phyloP scores from a whole-genome alignment of 2,329 filamentous ascomycete genomes.

The Xylaria sp. region DNA sequence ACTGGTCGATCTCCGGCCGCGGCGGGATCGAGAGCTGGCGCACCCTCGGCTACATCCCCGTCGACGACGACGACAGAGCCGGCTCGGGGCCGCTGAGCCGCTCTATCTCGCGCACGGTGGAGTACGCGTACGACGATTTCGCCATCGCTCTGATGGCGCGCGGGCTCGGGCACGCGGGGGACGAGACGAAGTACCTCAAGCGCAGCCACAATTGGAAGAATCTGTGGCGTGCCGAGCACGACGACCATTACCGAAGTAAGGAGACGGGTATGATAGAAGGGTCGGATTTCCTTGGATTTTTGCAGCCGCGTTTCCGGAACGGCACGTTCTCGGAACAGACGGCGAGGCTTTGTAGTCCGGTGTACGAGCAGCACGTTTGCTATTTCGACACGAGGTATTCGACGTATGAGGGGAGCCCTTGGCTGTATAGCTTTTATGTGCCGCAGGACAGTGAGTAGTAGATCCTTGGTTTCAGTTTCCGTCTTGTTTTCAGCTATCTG shows the following conservation, averaged over 20 bases:
- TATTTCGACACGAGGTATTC: constrained; percentile 58
- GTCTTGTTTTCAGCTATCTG: not conserved
- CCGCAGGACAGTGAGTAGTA: constrained; percentile 54
- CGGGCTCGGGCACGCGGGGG: constrained; percentile 62
- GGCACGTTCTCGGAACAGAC: constrained; percentile 75
- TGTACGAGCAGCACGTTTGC: constrained; percentile 60
- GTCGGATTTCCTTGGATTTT: constrained; percentile 73
- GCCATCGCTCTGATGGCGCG: constrained; percentile 72
- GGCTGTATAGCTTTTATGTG: constrained; percentile 78
- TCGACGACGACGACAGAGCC: constrained; percentile 70
- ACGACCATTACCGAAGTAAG: constrained; percentile 46
- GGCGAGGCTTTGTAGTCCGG: constrained; percentile 69
- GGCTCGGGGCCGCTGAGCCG: constrained; percentile 75
- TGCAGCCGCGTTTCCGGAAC: constrained; percentile 74
- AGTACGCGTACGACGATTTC: constrained; percentile 85
- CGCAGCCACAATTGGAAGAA: constrained; percentile 77
- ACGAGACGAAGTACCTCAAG: constrained; percentile 69
- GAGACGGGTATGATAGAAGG: constrained; percentile 35
- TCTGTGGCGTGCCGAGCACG: constrained; percentile 65
- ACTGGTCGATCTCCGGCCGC: constrained; percentile 76
- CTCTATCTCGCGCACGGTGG: constrained; percentile 77
- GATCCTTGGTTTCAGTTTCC: not conserved
- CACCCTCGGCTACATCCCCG: constrained; percentile 75
- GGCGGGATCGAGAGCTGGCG: constrained; percentile 80
- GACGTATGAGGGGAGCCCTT: constrained; percentile 64